Evolutionary conservation across 345 rosid genomes (phyloP).

Genomic region (Trapa bicornis): DNA sequence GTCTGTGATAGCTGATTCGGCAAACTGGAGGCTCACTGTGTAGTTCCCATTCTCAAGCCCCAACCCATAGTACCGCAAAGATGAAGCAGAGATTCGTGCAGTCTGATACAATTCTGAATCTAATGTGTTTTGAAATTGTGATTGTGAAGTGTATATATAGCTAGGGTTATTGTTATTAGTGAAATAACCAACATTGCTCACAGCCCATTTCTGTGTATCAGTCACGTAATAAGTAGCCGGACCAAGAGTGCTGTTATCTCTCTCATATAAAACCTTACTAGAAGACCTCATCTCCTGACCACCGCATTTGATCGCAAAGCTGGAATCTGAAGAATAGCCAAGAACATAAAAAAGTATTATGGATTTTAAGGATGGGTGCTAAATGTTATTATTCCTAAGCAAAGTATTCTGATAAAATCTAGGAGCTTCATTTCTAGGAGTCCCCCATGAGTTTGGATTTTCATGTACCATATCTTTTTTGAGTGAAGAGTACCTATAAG

Average conservation of each 20-base stretch:
- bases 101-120: constrained; percentile 7
- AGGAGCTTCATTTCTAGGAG: too few species aligned
- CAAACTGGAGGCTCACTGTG: constrained; percentile 10
- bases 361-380: too few species aligned
- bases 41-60: constrained; percentile 14
- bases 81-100: constrained; percentile 6
- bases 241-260: constrained; percentile 37
- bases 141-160: constrained; percentile 13
- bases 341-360: too few species aligned
- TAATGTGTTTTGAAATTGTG: constrained; percentile 23
- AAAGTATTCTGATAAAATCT: too few species aligned
- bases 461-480: background rate
- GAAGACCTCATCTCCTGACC: constrained; percentile 42
- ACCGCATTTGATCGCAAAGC: constrained; percentile 46
- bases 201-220: constrained; percentile 29
- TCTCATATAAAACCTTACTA: constrained; percentile 26
- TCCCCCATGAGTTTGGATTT: too few species aligned
- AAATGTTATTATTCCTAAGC: too few species aligned
- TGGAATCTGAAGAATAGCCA: constrained; percentile 26
- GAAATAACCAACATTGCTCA: constrained; percentile 30
- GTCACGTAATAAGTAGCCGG: constrained; percentile 42
- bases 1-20: constrained; percentile 4
- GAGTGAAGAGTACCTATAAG: background rate
- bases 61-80: constrained; percentile 10
- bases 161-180: constrained; percentile 15